Evolutionary conservation across 768 basidiomycete genomes (phyloP).

Genomic region (Russula sp.): DNA sequence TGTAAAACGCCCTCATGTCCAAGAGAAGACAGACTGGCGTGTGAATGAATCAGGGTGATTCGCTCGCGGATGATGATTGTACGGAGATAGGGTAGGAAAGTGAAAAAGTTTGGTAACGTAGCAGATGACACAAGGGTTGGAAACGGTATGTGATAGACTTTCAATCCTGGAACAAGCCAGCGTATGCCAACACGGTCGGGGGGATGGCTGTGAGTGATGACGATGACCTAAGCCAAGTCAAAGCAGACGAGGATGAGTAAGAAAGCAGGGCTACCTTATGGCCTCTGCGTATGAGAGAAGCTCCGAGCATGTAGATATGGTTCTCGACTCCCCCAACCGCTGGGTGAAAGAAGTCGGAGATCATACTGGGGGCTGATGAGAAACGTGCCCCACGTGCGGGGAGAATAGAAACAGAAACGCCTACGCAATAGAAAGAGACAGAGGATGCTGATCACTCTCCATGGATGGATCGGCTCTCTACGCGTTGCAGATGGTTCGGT

Average conservation of each 20-base stretch:
- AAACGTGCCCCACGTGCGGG: background rate
- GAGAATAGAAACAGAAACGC: background rate
- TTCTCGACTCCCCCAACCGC: constrained; percentile 93
- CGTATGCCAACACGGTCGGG: constrained; percentile 83
- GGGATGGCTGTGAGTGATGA: constrained; percentile 88
- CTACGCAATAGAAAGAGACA: constrained; percentile 9
- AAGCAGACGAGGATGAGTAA: background rate
- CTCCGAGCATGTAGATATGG: constrained; percentile 89
- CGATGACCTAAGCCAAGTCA: constrained; percentile 58
- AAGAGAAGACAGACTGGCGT: constrained; percentile 83
- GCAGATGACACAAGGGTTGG: constrained; percentile 85
- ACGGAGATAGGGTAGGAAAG: constrained; percentile 86
- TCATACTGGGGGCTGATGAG: constrained; percentile 52
- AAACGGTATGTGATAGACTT: constrained; percentile 93
- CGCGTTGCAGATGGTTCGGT: background rate
- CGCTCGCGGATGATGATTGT: constrained; percentile 82
- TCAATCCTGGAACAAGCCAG: constrained; percentile 79
- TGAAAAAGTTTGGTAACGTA: constrained; percentile 90
- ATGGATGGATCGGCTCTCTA: background rate
- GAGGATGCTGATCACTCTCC: background rate
- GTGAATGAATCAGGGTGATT: constrained; percentile 83
- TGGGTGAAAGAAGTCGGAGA: constrained; percentile 96
- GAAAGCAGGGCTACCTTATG: constrained; percentile 55
- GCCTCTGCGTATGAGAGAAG: constrained; percentile 70
- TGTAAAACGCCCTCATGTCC: constrained; percentile 92